Percentiles rank a stretch among this genome's conserved stretches.
These are phyloP conservation scores for Plasmodium billcollinsi DNA, from an alignment of 169 alveolate genomes.

Conservation along the genomic window DNA sequence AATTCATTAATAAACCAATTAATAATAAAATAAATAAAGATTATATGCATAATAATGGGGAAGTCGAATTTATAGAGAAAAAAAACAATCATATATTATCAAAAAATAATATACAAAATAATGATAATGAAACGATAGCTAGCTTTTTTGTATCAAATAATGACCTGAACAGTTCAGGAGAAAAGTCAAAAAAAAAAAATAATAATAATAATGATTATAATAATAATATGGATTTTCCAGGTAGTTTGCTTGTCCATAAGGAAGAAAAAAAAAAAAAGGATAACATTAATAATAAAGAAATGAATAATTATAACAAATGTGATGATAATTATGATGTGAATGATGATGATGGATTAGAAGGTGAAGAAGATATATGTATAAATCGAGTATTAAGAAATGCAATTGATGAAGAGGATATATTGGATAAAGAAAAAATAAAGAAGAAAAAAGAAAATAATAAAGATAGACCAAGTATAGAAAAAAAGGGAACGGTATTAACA, in stretches of 20 bases:
- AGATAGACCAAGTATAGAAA: neutral
- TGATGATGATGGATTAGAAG: neutral
- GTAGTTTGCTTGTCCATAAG: neutral
- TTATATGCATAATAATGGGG: neutral
- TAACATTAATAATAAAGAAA: neutral
- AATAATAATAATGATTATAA: neutral
- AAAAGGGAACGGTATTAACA: neutral
- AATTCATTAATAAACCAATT: too few species aligned
- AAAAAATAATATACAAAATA: neutral
- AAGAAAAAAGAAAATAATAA: neutral
- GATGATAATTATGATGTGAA: conserved; percentile 1
- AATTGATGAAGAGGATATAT: neutral
- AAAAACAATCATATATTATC: neutral
- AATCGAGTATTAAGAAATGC: neutral
- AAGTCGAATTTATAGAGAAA: neutral
- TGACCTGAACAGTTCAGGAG: neutral
- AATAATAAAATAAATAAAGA: neutral
- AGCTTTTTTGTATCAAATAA: neutral
- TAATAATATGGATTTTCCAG: neutral
- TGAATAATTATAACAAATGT: neutral
- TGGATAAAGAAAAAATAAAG: neutral
- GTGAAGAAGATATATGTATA: too few species aligned
- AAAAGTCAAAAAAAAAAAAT: neutral
- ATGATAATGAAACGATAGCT: neutral
- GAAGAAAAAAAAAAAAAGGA: neutral